Conservation (phyloP, 2,329 filamentous ascomycete species). For the Sporothrix humicola region DNA sequence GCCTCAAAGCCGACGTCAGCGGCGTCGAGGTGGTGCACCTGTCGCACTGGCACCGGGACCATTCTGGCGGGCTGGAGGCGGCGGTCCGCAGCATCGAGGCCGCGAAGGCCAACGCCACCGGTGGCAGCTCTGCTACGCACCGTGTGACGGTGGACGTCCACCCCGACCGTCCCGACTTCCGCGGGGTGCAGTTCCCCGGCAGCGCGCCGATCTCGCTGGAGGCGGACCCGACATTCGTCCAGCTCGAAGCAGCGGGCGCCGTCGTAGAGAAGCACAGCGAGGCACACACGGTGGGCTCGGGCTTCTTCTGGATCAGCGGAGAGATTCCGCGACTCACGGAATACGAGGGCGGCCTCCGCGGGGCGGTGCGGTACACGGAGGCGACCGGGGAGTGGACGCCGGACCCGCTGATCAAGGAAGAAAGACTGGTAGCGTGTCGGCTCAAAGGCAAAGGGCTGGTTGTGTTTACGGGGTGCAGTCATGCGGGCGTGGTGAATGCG, state of each 20-base stretch:
- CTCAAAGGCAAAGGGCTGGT: constrained; percentile 61
- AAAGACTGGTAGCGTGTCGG: constrained; percentile 60
- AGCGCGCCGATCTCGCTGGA: constrained; percentile 54
- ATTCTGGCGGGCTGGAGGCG: constrained; percentile 57
- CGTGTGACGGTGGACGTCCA: constrained; percentile 59
- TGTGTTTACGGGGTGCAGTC: constrained; percentile 62
- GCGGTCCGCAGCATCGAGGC: constrained; percentile 56
- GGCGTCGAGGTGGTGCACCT: constrained; percentile 55
- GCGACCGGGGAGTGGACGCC: constrained; percentile 51
- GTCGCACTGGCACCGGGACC: constrained; percentile 62
- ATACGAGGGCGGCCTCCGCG: constrained; percentile 56
- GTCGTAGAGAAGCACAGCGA: constrained; percentile 47
- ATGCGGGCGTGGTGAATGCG: constrained; percentile 61
- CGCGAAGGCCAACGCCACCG: constrained; percentile 42
- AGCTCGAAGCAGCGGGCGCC: constrained; percentile 52
- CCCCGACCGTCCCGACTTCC: constrained; percentile 56
- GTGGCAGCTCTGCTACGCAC: neutral
- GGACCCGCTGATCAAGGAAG: constrained; percentile 58
- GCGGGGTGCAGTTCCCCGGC: constrained; percentile 52
- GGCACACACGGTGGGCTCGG: constrained; percentile 54
- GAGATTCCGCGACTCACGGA: constrained; percentile 56
- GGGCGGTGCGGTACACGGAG: constrained; percentile 52
- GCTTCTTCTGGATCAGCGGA: constrained; percentile 59
- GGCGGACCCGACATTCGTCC: constrained; percentile 57
- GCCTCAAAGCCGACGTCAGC: constrained; percentile 51